These are phyloP conservation scores for Noccaea caerulescens DNA, from an alignment of 345 rosid species.

Conservation along the genomic window DNA sequence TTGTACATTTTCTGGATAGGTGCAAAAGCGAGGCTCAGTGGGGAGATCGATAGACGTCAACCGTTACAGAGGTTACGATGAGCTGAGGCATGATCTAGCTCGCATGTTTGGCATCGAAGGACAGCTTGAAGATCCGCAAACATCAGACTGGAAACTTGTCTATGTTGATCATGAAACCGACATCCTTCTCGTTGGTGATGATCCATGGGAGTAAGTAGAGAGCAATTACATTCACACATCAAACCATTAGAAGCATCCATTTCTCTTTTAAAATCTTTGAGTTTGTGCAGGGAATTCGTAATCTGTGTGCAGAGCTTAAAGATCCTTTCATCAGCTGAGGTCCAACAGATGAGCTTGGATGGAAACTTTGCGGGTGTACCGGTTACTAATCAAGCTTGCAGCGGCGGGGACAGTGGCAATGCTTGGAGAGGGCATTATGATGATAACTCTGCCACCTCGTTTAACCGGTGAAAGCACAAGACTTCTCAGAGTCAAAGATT, in stretches of 20 bases:
- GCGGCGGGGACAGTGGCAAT: slow-evolving; percentile 79
- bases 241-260: slow-evolving; percentile 7
- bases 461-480: slow-evolving; percentile 55
- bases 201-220: slow-evolving; percentile 93
- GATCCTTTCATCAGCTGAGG: slow-evolving; percentile 81
- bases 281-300: slow-evolving; percentile 74
- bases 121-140: slow-evolving; percentile 92
- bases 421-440: slow-evolving; percentile 83
- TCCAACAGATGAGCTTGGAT: slow-evolving; percentile 88
- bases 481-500: slow-evolving; percentile 22
- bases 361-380: slow-evolving; percentile 73
- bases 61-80: slow-evolving; percentile 82
- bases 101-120: slow-evolving; percentile 98
- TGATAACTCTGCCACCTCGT: slow-evolving; percentile 78
- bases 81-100: slow-evolving; percentile 83
- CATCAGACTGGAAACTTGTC: slow-evolving; percentile 94
- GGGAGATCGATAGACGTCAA: slow-evolving; percentile 97
- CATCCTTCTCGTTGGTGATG: slow-evolving; percentile 94
- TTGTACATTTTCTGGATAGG: slow-evolving; percentile 49
- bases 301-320: slow-evolving; percentile 83
- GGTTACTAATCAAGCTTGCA: slow-evolving; percentile 71
- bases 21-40: slow-evolving; percentile 94
- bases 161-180: slow-evolving; percentile 95
- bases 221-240: background rate
- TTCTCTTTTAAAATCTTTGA: slow-evolving; percentile 2